phyloP scores from a whole-genome alignment of 1,284 basidiomycete genomes.

The Trametes polyzona region DNA sequence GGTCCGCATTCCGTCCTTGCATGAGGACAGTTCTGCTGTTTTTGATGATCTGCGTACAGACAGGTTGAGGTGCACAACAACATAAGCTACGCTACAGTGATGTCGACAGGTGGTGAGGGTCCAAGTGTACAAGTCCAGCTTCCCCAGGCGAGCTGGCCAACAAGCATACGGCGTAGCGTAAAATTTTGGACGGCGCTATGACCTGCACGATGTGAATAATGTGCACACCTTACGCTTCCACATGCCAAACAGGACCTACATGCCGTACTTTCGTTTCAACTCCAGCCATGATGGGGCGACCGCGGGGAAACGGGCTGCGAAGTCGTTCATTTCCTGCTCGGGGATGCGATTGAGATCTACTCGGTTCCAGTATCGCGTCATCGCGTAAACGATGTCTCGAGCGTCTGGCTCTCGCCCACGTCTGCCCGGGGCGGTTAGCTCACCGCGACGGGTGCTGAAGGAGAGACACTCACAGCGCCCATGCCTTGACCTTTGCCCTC shows the following conservation, averaged over 20 bases:
- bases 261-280: constrained; percentile 70
- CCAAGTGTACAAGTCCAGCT: constrained; percentile 5
- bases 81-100: not conserved
- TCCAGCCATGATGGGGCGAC: constrained; percentile 70
- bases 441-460: constrained; percentile 16
- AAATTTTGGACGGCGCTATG: constrained; percentile 15
- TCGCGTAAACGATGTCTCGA: constrained; percentile 67
- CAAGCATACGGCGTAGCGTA: not conserved
- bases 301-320: constrained; percentile 56
- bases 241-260: constrained; percentile 30
- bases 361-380: constrained; percentile 73
- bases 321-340: constrained; percentile 78
- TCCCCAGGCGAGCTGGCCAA: not conserved
- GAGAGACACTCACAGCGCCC: constrained; percentile 64
- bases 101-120: not conserved
- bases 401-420: constrained; percentile 70
- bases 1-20: constrained; percentile 15
- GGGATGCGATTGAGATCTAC: constrained; percentile 81
- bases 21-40: not conserved
- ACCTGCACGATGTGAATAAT: constrained; percentile 11
- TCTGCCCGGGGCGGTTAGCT: constrained; percentile 40
- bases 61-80: constrained; percentile 1
- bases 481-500: constrained; percentile 76
- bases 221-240: not conserved
- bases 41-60: constrained; percentile 15